Evolutionary conservation across 768 basidiomycete species (phyloP).

Genomic region (Agaricus sinodeliciosus): DNA sequence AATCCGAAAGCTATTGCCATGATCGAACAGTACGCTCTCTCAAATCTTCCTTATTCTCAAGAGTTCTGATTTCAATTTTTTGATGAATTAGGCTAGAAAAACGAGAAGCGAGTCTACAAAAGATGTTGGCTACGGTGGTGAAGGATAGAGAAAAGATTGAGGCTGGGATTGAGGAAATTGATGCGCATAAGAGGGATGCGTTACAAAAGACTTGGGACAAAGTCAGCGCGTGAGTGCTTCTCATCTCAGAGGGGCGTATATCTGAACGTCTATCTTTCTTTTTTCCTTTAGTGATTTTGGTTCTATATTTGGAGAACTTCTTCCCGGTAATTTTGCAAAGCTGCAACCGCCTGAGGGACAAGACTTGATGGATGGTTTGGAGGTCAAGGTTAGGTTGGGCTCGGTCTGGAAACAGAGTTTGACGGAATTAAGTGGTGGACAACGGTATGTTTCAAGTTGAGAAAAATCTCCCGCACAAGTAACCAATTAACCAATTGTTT

Average conservation of each 20-base stretch:
- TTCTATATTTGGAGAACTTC: constrained; percentile 87
- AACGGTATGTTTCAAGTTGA: constrained; percentile 53
- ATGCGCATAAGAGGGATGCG: constrained; percentile 90
- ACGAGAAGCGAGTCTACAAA: constrained; percentile 78
- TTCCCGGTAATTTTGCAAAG: constrained; percentile 96
- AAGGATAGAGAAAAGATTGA: constrained; percentile 96
- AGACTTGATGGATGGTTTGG: constrained; percentile 91
- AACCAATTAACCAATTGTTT: background rate
- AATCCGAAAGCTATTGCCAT: constrained; percentile 94
- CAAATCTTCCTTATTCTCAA: too few species aligned
- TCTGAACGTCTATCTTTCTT: background rate
- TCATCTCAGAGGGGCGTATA: background rate
- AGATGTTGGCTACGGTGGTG: constrained; percentile 82
- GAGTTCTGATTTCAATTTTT: too few species aligned
- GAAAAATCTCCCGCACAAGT: background rate
- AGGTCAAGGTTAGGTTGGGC: constrained; percentile 95
- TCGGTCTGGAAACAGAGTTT: constrained; percentile 97
- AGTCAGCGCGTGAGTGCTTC: constrained; percentile 69
- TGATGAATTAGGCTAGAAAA: constrained; percentile 73
- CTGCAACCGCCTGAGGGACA: constrained; percentile 89
- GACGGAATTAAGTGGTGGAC: constrained; percentile 95
- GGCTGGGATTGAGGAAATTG: constrained; percentile 86
- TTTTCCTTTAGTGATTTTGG: constrained; percentile 98
- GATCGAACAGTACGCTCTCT: constrained; percentile 75
- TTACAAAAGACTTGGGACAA: constrained; percentile 94